Percentiles rank a stretch among this genome's conserved stretches.
Conservation (phyloP, 2,329 filamentous ascomycete genomes). For the Ophiognomonia clavigignenti-juglandacearum region DNA sequence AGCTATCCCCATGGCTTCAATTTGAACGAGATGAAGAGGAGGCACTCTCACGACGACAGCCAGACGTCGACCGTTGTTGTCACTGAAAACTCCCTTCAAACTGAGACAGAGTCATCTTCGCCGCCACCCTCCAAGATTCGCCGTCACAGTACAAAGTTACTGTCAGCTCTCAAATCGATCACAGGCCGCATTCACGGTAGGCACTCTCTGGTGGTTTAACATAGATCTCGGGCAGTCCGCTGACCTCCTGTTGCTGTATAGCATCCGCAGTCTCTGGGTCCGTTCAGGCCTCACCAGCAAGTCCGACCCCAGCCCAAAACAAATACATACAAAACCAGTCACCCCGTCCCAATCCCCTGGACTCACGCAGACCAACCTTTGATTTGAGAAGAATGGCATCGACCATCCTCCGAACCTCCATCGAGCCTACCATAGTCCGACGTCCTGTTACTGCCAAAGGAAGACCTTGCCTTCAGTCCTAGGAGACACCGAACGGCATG, state of each 20-base stretch:
- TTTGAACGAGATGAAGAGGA: constrained; percentile 15
- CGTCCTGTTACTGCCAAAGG: constrained; percentile 32
- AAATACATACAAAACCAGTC: constrained; percentile 11
- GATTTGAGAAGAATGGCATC: constrained; percentile 32
- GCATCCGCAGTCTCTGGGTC: constrained; percentile 14
- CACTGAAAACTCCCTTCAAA: neutral
- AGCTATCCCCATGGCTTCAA: neutral
- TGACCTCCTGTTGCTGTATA: neutral
- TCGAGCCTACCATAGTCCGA: constrained; percentile 39
- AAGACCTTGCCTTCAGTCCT: constrained; percentile 30
- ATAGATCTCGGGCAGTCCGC: neutral
- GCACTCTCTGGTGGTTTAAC: neutral
- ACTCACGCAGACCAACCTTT: neutral
- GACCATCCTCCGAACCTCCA: constrained; percentile 31
- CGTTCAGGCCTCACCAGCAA: neutral
- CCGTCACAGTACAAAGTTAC: constrained; percentile 36
- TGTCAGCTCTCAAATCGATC: constrained; percentile 31
- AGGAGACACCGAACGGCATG: constrained; percentile 24
- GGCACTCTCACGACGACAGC: constrained; percentile 6
- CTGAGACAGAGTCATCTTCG: constrained; percentile 18
- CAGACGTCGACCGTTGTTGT: constrained; percentile 6
- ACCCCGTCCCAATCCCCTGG: constrained; percentile 7
- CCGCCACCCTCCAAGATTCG: constrained; percentile 31
- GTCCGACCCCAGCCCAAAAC: constrained; percentile 2
- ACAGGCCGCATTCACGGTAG: constrained; percentile 19